Evolutionary conservation across 768 basidiomycete genomes (phyloP).

Genomic region (Scleroderma citrinum): DNA sequence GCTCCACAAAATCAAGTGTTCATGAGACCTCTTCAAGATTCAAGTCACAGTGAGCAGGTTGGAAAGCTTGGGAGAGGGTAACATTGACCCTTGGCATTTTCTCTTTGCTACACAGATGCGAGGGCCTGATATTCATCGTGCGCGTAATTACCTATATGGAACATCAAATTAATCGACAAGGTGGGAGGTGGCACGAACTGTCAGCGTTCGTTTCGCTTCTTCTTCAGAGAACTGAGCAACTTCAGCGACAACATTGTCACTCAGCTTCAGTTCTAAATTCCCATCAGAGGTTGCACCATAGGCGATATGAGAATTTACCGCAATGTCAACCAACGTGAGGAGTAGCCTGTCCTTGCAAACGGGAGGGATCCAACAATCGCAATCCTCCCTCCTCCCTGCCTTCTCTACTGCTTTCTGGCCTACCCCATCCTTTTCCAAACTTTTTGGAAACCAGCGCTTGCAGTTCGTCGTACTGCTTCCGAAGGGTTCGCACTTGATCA

Average conservation of each 20-base stretch:
- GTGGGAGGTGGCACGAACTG: constrained; percentile 11
- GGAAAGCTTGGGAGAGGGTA: background rate
- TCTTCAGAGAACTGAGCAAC: constrained; percentile 17
- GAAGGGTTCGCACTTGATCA: constrained; percentile 21
- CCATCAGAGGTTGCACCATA: background rate
- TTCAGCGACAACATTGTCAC: constrained; percentile 7
- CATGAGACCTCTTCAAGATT: constrained; percentile 17
- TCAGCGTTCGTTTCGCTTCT: constrained; percentile 16
- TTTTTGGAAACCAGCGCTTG: constrained; percentile 12
- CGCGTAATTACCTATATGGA: constrained; percentile 7
- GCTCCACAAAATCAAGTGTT: constrained; percentile 19
- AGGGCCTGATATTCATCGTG: constrained; percentile 11
- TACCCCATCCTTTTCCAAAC: background rate
- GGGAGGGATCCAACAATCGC: background rate
- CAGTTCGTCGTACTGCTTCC: constrained; percentile 22
- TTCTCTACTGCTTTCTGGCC: background rate
- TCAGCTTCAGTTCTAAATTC: background rate
- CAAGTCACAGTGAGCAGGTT: constrained; percentile 4
- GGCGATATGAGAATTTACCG: background rate
- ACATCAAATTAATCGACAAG: background rate
- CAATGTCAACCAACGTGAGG: background rate
- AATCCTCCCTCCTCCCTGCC: too few relatives aligned
- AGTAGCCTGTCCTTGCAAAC: background rate
- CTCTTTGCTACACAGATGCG: background rate
- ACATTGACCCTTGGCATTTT: background rate